phyloP scores from a whole-genome alignment of 495 filamentous ascomycete genomes.

The Penicillium goetzii region DNA sequence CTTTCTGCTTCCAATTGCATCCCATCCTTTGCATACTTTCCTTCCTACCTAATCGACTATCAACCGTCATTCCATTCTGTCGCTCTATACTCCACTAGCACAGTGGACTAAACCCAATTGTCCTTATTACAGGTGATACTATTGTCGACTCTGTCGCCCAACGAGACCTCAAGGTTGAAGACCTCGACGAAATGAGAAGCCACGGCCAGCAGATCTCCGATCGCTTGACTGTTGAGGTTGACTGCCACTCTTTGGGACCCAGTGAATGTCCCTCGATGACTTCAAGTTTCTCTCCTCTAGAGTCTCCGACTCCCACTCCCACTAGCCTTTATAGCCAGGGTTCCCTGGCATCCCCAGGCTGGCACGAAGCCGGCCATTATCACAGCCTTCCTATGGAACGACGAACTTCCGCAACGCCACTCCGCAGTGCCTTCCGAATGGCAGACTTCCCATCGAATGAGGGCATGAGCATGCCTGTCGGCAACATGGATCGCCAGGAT shows the following conservation, averaged over 20 bases:
- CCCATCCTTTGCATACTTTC: background rate
- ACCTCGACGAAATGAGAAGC: conserved; percentile 46
- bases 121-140: conserved; percentile 33
- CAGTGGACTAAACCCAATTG: conserved; percentile 25
- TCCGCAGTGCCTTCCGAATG: conserved; percentile 47
- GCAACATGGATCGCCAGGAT: conserved; percentile 43
- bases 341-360: conserved; percentile 46
- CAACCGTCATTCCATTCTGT: conserved; percentile 11
- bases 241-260: conserved; percentile 47
- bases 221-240: conserved; percentile 49
- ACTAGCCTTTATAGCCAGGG: conserved; percentile 50
- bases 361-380: conserved; percentile 43
- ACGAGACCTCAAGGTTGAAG: conserved; percentile 33
- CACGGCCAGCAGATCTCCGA: conserved; percentile 46
- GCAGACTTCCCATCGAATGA: conserved; percentile 42
- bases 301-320: conserved; percentile 50
- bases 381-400: conserved; percentile 40
- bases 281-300: conserved; percentile 50
- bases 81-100: conserved; percentile 1
- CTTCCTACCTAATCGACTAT: conserved; percentile 1
- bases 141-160: conserved; percentile 30
- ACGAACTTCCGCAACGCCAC: conserved; percentile 39
- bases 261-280: conserved; percentile 53
- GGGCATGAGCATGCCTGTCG: conserved; percentile 39
- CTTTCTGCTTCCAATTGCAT: background rate